These are phyloP conservation scores for Penstemon newberryi DNA, from an alignment of 257 asterid genomes.

Conservation along the genomic window DNA sequence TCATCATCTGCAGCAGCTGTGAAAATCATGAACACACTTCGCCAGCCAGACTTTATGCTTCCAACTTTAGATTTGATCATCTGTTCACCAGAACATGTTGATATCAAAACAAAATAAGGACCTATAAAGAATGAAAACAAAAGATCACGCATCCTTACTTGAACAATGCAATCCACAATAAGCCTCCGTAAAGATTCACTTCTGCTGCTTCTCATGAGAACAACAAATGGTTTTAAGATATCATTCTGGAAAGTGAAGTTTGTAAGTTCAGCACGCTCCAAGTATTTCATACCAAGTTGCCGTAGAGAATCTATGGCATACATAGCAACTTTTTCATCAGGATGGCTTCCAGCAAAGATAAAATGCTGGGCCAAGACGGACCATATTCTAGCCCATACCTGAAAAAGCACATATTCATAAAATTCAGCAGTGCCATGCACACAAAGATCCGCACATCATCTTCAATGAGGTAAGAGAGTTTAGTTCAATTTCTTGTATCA, in stretches of 20 bases:
- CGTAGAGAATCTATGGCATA: conserved; percentile 98
- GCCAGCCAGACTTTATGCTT: conserved; percentile 98
- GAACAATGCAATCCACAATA: conserved; percentile 96
- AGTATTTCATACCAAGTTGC: conserved; percentile 95
- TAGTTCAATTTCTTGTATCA: not conserved
- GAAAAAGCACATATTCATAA: conserved; percentile 32
- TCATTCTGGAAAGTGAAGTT: conserved; percentile 99
- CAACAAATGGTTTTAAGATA: conserved; percentile 90
- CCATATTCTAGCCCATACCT: conserved; percentile 99
- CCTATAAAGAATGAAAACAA: conserved; percentile 22
- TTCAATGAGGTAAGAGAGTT: conserved; percentile 20
- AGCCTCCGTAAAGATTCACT: conserved; percentile 88
- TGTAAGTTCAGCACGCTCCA: conserved; percentile 98
- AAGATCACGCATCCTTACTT: conserved; percentile 56
- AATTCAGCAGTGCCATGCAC: conserved; percentile 13
- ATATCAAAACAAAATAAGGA: conserved; percentile 26
- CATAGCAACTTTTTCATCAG: conserved; percentile 99
- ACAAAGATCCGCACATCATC: conserved; percentile 14
- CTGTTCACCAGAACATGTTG: conserved; percentile 51
- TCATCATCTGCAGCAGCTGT: conserved; percentile 99
- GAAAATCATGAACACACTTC: conserved; percentile 98
- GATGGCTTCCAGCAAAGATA: conserved; percentile 98
- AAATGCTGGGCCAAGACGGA: conserved; percentile 93
- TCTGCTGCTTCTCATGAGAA: conserved; percentile 93
- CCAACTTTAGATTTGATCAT: conserved; percentile 99